Evolutionary conservation across 495 filamentous ascomycete genomes (phyloP), one percentile per base, ranked within the genome.

Genomic region (Beverwykella pulmonaria): DNA sequence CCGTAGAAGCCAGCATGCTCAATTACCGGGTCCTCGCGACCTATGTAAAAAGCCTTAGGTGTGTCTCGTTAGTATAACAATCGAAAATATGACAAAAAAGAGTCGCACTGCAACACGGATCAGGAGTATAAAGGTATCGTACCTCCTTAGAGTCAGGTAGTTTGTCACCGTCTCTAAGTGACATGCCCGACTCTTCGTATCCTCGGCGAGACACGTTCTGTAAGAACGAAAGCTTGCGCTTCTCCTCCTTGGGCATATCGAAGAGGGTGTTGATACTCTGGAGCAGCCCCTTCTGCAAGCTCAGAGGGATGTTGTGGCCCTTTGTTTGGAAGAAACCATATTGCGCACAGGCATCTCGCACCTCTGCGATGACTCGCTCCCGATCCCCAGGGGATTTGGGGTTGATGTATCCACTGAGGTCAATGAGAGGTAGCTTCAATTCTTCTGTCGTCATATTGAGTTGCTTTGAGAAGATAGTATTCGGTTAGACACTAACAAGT

Each of bases 261-360:
- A 79, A 79, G 12, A 80, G 58, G 7, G 29, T 71, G 14, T 68
- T 64, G 10, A 65, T 61, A 53, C 61, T 52, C 20, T 69, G 19
- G 19, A 79, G 29, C 20, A 79, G 23, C 0, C 53, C 56, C 6
- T 68, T 50, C 47, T 77, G 76, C 26, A 44, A 5, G 1, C 30
- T 57, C 14, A 69, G 39, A 27, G 77, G 74, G 1, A 84, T 73
- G 49, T 79, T 77, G 59, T 84, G 82, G 67, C 78, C 78, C 8
- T 67, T 78, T 55, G 81, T 75, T 61, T 82, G 80, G 70, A 84
- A 82, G 67, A 83, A 84, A n/a, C 81, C 81, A 67, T 80, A 75
- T 17, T 58, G 47, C 1, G n/a, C n/a, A 56, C 68, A 74, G 3
- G 76, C 77, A 30, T 75, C 60, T 0, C 71, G 61, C 9, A 81